Percentiles rank a stretch among this genome's conserved stretches.
These are phyloP conservation scores for Zychaea mexicana DNA, from an alignment of 371 early-diverging fungal species.

Conservation along the genomic window DNA sequence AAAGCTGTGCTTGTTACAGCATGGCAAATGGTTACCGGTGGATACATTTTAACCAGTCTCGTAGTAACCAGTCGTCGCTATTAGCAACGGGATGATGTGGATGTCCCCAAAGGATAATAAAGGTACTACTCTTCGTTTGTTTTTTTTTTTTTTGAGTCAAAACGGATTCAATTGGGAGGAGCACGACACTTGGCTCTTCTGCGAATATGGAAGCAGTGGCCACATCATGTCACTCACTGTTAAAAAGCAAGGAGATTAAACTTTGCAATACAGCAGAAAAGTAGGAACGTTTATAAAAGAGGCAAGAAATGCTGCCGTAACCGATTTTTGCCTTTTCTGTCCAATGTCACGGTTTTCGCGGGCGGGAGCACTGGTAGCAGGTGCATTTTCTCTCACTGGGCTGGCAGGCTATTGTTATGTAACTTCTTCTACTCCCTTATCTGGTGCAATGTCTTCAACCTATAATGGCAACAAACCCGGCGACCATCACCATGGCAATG, in stretches of 20 bases:
- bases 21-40: no score
- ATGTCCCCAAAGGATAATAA: no score
- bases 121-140: no score
- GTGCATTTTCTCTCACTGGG: neutral
- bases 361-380: neutral
- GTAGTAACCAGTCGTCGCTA: no score
- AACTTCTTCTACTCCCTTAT: neutral
- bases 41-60: no score
- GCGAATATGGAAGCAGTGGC: neutral
- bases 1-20: no score
- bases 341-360: neutral
- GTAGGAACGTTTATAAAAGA: no score
- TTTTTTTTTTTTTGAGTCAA: no score
- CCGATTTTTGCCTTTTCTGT: neutral
- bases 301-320: neutral
- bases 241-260: no score
- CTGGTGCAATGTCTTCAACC: neutral
- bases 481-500: conserved; percentile 4
- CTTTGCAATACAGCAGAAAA: no score
- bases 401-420: neutral
- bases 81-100: no score
- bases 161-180: no score
- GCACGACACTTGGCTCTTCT: neutral
- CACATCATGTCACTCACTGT: neutral
- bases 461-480: neutral